Conservation (phyloP, 306 rosid species). For the Amphicarpaea edgeworthii region DNA sequence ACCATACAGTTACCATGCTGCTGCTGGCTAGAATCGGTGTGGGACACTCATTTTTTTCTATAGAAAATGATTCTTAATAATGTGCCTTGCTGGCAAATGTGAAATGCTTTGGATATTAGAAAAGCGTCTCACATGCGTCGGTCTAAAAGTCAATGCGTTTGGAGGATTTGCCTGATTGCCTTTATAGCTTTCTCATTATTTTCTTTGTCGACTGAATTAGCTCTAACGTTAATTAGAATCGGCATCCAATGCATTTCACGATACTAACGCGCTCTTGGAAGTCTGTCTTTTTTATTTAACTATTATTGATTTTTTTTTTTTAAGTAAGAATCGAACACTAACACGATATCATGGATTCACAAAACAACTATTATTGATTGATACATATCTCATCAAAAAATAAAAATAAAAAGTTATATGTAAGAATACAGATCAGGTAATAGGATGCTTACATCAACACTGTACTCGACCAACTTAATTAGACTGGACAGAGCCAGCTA, state of each 20-base stretch:
- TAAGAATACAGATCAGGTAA: too few species aligned
- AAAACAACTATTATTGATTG: too few species aligned
- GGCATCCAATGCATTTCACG: constrained; percentile 50
- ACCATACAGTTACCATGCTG: not conserved
- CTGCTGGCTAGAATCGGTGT: not conserved
- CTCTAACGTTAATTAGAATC: constrained; percentile 20
- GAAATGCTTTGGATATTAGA: constrained; percentile 25
- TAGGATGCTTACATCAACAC: too few species aligned
- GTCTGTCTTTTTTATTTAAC: too few species aligned
- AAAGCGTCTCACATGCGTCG: constrained; percentile 27
- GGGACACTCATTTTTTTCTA: not conserved
- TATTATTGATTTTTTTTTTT: too few species aligned
- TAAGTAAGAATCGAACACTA: too few species aligned
- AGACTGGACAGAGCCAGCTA: too few species aligned
- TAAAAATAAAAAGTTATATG: too few species aligned
- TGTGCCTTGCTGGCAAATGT: constrained; percentile 38
- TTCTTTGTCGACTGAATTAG: constrained; percentile 15
- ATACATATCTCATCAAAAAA: too few species aligned
- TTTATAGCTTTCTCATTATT: constrained; percentile 23
- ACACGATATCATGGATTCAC: too few species aligned
- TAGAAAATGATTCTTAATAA: constrained; percentile 23
- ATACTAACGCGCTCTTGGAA: too few species aligned
- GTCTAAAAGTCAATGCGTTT: constrained; percentile 43
- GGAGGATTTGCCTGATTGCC: constrained; percentile 13
- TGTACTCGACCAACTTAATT: too few species aligned